Conservation (phyloP, 1,284 basidiomycete species). For the Ceratobasidium sp. region DNA sequence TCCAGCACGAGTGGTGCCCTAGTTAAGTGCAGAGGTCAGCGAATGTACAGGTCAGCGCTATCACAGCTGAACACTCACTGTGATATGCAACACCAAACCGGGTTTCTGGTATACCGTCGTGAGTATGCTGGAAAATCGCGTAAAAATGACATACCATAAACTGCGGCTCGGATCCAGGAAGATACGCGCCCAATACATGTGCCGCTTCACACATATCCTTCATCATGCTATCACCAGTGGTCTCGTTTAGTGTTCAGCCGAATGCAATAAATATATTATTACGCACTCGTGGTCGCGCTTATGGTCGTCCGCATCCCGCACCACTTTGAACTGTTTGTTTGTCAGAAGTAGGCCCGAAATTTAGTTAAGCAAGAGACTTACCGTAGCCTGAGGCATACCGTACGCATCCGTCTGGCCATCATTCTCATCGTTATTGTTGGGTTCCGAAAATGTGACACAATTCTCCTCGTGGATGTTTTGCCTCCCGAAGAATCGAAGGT, state of each 20-base stretch:
- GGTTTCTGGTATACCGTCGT: not conserved
- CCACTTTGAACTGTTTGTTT: conserved; percentile 62
- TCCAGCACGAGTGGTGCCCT: conserved; percentile 38
- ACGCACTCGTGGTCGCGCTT: conserved; percentile 24
- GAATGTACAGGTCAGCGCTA: not conserved
- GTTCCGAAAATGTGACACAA: conserved; percentile 52
- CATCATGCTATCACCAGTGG: conserved; percentile 34
- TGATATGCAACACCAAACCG: conserved; percentile 35
- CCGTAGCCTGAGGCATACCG: conserved; percentile 59
- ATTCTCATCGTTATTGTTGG: not conserved
- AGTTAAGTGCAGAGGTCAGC: not conserved
- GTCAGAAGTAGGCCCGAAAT: conserved; percentile 49
- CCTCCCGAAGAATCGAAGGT: conserved; percentile 53
- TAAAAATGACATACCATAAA: conserved; percentile 37
- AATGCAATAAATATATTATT: not conserved
- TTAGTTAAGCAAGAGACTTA: conserved; percentile 49
- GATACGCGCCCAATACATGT: conserved; percentile 14
- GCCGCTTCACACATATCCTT: conserved; percentile 29
- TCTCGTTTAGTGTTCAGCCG: no score
- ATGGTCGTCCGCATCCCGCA: not conserved
- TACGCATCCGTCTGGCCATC: conserved; percentile 53
- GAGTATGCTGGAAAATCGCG: not conserved
- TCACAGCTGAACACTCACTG: not conserved
- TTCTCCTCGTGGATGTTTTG: conserved; percentile 51
- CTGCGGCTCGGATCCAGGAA: conserved; percentile 41